Conservation (phyloP, 2,329 filamentous ascomycete species). For the Byssoonygena ceratinophila region DNA sequence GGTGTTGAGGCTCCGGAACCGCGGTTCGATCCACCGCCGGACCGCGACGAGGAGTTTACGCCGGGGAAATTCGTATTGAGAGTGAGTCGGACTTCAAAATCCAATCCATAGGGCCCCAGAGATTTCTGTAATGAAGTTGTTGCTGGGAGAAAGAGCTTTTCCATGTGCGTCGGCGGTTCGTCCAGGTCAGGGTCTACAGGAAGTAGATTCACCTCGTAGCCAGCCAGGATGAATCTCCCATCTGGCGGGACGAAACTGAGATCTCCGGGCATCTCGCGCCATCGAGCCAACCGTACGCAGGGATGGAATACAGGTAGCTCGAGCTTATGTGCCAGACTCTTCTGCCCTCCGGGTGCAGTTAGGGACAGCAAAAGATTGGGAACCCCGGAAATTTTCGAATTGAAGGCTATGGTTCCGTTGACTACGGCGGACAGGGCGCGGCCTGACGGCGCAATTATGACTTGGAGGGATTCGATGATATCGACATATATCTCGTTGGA, state of each 20-base stretch:
- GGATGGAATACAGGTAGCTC: slow-evolving; percentile 92
- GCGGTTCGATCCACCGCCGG: slow-evolving; percentile 24
- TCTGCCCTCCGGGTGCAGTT: slow-evolving; percentile 68
- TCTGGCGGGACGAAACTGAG: slow-evolving; percentile 95
- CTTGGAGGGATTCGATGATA: slow-evolving; percentile 76
- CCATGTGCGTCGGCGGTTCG: slow-evolving; percentile 43
- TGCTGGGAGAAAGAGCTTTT: slow-evolving; percentile 69
- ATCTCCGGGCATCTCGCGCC: slow-evolving; percentile 79
- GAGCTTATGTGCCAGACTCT: slow-evolving; percentile 62
- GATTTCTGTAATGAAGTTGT: slow-evolving; percentile 71
- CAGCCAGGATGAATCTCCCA: slow-evolving; percentile 82
- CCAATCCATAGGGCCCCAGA: slow-evolving; percentile 61
- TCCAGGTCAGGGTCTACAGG: slow-evolving; percentile 54
- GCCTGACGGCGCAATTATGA: slow-evolving; percentile 83
- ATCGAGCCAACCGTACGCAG: slow-evolving; percentile 79
- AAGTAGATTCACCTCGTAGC: slow-evolving; percentile 86
- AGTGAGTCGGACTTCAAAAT: slow-evolving; percentile 77
- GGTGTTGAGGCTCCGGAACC: slow-evolving; percentile 40
- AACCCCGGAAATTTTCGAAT: slow-evolving; percentile 84
- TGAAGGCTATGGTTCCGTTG: slow-evolving; percentile 89
- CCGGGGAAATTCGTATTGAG: slow-evolving; percentile 57
- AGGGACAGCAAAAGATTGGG: slow-evolving; percentile 79
- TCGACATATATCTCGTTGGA: slow-evolving; percentile 97
- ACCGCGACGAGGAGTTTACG: slow-evolving; percentile 29
- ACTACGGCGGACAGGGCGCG: slow-evolving; percentile 76